These are phyloP conservation scores for Phlyctochytrium planicorne DNA, from an alignment of 192 early-diverging fungal genomes.

Conservation along the genomic window DNA sequence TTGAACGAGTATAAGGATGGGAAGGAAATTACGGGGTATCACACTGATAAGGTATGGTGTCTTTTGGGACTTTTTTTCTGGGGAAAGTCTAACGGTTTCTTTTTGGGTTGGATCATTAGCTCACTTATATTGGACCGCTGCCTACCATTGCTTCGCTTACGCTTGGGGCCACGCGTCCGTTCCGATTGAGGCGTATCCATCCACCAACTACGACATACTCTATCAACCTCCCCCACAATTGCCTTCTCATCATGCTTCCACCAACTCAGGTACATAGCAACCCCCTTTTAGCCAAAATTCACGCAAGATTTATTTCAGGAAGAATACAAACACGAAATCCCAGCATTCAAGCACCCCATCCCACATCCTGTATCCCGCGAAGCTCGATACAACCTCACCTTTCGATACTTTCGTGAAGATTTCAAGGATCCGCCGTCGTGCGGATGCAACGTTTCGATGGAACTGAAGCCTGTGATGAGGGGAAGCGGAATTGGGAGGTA, in stretches of 20 bases:
- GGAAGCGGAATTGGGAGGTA: conserved; percentile 10
- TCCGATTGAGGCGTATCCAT: conserved; percentile 27
- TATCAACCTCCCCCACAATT: conserved; percentile 47
- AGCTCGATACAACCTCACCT: conserved; percentile 51
- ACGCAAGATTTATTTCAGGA: conserved; percentile 30
- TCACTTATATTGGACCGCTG: conserved; percentile 48
- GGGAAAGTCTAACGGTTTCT: not conserved
- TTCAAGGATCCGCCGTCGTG: conserved; percentile 39
- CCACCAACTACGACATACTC: conserved; percentile 25
- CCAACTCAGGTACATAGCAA: conserved; percentile 41
- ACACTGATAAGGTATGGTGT: conserved; percentile 34
- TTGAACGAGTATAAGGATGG: conserved; percentile 42
- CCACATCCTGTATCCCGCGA: conserved; percentile 37
- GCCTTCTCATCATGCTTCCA: conserved; percentile 53
- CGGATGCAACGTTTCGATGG: conserved; percentile 33
- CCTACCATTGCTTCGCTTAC: conserved; percentile 49
- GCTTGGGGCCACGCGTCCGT: conserved; percentile 44
- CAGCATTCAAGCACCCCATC: conserved; percentile 17
- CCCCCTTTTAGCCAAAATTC: not conserved
- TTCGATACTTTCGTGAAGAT: conserved; percentile 38
- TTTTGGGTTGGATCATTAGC: conserved; percentile 12
- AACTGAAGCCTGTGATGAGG: conserved; percentile 44
- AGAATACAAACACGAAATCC: conserved; percentile 47
- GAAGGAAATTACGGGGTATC: conserved; percentile 38
- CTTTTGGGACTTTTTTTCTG: conserved; percentile 5